These are phyloP conservation scores for Periconia digitata DNA, from an alignment of 2,329 filamentous ascomycete genomes.

Conservation along the genomic window DNA sequence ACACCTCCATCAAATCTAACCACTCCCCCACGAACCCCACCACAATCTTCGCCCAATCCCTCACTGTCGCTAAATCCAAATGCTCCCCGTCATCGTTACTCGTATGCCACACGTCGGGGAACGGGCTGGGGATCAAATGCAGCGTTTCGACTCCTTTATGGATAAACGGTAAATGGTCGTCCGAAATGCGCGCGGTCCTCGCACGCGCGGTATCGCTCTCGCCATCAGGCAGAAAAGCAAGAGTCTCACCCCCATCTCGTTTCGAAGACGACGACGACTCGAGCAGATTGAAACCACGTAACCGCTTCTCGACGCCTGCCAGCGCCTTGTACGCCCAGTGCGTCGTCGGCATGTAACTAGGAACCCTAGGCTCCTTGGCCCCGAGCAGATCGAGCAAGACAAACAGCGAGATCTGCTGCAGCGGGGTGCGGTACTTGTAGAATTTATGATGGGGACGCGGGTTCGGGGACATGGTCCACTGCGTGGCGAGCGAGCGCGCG, in stretches of 20 bases:
- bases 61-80: slow-evolving; percentile 74
- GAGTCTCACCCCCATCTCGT: slow-evolving; percentile 10
- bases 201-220: slow-evolving; percentile 27
- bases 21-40: slow-evolving; percentile 87
- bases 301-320: slow-evolving; percentile 70
- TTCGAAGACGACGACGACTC: slow-evolving; percentile 55
- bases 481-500: slow-evolving; percentile 72
- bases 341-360: slow-evolving; percentile 85
- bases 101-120: slow-evolving; percentile 84
- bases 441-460: slow-evolving; percentile 65
- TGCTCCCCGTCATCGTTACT: slow-evolving; percentile 82
- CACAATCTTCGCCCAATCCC: slow-evolving; percentile 85
- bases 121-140: slow-evolving; percentile 83
- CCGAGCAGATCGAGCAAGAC: slow-evolving; percentile 91
- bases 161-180: slow-evolving; percentile 94
- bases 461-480: slow-evolving; percentile 74
- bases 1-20: slow-evolving; percentile 73
- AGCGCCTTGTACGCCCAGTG: slow-evolving; percentile 90
- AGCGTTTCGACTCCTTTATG: slow-evolving; percentile 80
- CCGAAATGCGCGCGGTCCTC: slow-evolving; percentile 58
- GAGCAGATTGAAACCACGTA: slow-evolving; percentile 68
- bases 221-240: slow-evolving; percentile 51
- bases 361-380: slow-evolving; percentile 65
- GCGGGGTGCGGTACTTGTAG: slow-evolving; percentile 65
- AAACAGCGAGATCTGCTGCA: slow-evolving; percentile 83